Conservation (phyloP, 768 basidiomycete species). For the Xerocomus brunneocitrinus region DNA sequence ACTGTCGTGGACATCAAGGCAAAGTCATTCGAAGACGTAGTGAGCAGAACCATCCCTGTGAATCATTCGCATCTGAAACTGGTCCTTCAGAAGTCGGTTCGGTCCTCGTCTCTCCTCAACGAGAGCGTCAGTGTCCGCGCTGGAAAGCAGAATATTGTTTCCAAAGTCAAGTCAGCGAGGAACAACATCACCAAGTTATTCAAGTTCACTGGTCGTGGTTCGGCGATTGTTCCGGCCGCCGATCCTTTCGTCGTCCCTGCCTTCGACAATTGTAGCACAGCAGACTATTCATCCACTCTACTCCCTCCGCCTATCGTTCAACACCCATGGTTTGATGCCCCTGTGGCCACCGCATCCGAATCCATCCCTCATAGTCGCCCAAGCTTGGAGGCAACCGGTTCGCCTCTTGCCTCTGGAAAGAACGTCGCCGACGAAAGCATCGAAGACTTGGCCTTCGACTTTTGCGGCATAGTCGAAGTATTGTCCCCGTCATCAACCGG, state of each 20-base stretch:
- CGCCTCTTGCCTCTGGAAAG: background rate
- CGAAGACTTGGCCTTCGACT: background rate
- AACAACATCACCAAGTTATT: slow-evolving; percentile 15
- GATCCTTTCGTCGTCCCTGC: background rate
- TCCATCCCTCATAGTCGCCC: background rate
- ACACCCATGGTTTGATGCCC: background rate
- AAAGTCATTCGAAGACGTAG: slow-evolving; percentile 2
- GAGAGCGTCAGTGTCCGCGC: background rate
- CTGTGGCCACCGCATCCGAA: background rate
- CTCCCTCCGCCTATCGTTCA: background rate
- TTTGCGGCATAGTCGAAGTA: background rate
- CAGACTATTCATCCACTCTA: background rate
- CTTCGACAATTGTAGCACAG: background rate
- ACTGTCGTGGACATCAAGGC: background rate
- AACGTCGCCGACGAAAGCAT: background rate
- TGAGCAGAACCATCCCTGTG: background rate
- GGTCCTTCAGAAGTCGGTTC: background rate
- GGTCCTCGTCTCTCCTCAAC: background rate
- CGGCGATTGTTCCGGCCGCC: background rate
- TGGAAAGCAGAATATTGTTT: slow-evolving; percentile 8
- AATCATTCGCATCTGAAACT: background rate
- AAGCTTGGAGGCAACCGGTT: background rate
- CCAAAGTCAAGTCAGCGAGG: slow-evolving; percentile 12
- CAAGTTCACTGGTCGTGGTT: slow-evolving; percentile 1
- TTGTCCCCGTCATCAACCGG: background rate